These are phyloP conservation scores for Sugiyamaella boreocaroliniensis DNA, from an alignment of 805 yeast genomes.

Conservation along the genomic window DNA sequence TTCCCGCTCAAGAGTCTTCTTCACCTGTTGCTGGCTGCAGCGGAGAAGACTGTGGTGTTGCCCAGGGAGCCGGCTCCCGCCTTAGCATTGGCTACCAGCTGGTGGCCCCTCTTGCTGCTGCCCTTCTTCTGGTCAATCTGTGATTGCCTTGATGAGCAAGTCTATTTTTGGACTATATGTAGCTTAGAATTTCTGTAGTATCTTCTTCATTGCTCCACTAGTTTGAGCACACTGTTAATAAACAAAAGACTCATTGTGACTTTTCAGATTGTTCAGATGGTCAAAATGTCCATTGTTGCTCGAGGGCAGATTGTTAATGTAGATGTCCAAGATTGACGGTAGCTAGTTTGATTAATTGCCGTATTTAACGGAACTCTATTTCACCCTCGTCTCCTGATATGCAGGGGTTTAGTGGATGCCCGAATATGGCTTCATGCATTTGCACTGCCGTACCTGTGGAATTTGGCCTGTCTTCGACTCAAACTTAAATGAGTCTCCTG, in stretches of 20 bases:
- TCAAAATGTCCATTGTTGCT: no score
- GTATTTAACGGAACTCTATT: background rate
- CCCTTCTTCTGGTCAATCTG: background rate
- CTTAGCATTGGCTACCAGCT: background rate
- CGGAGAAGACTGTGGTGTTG: background rate
- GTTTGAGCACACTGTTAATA: background rate
- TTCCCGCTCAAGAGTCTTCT: constrained; percentile 1
- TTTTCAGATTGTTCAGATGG: no score
- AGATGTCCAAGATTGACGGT: background rate
- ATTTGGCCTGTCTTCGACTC: no score
- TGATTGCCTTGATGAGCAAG: background rate
- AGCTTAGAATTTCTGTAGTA: background rate
- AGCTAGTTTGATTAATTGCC: background rate
- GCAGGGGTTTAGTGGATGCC: background rate
- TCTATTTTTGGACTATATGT: background rate
- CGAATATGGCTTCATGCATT: background rate
- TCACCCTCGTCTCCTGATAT: background rate
- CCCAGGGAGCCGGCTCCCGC: background rate
- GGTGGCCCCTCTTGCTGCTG: background rate
- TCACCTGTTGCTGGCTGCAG: background rate
- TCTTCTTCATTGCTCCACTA: background rate
- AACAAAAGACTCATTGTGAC: background rate
- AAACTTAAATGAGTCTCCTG: no score
- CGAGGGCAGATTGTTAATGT: no score
- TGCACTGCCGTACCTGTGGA: background rate